Evolutionary conservation across 1,139 yeast genomes (phyloP), one percentile per base, ranked within the genome.

Genomic region (Geotrichum aggregatum): DNA sequence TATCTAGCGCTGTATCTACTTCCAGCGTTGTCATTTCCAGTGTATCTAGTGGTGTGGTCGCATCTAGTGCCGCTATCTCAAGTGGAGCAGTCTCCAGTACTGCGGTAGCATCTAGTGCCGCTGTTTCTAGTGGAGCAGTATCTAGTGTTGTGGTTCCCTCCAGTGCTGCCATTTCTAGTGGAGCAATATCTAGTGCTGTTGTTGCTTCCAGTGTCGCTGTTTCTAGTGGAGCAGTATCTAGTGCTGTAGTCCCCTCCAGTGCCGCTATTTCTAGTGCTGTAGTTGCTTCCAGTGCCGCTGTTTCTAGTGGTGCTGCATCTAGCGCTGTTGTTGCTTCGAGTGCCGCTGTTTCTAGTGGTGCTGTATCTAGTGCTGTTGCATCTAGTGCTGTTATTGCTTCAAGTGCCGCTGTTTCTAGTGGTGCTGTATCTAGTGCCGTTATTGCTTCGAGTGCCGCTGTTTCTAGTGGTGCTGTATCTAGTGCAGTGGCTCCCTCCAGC

Each of bases 171-270:
- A 16, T 49, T 19, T 44, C 22, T 24, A 42, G 49, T 26, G 33
- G 50, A 35, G 40, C 24, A 4, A 18, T 16, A 10, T 19, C 28
- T 28, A 26, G 34, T 28, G 28, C 44, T 28, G 44, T 14, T 13
- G 44, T 22, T 41, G 8, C 24, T 14, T 26, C 28, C 30, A 39
- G 31, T 11, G 18, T 10, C 10, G 22, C 43, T 31, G 16, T 33
- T 18, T 30, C 49, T n/a, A 35, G 28, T 40, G 49, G 26, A 18
- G 26, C 52, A 33, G 43, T 44, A 36, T 28, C 50, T 21, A 34
- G 45, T 11, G 49, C 40, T n/a, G 30, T 52, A 30, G 21, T 46
- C 18, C 22, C 45, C 28, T 34, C 49, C 34, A 24, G 47, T 7
- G 35, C 48, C 7, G 24, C 45, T 11, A 36, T 31, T 10, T 46